Evolutionary conservation across 1,284 basidiomycete genomes (phyloP), one percentile per base, ranked within the genome.

Genomic region (Trichosporon sp.): DNA sequence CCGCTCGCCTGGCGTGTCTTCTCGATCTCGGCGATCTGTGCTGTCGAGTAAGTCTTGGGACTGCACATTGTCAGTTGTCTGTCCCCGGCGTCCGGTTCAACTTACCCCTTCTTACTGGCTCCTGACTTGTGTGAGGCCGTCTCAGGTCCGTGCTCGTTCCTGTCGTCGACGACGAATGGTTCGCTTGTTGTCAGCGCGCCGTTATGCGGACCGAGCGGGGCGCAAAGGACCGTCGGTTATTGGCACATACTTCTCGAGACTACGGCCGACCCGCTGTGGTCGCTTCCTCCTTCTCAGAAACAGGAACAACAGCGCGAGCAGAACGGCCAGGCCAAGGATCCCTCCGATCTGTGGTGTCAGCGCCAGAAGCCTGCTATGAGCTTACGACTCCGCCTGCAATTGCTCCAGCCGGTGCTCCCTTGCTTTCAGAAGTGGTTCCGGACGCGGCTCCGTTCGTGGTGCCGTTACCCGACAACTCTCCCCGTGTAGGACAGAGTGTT

Each of bases 11-110:
- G 59, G 10, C 59, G 12, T 1, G 3, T 10, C 32, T 37, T 14
- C 59, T 63, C 32, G 6, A n/a, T n/a, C 31, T 4, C 59, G 8
- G 31, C 32, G 14, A 63, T 6, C 32, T 63, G 59, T 31, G 31
- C 31, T 4, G 32, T 63, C 14, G 59, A 63, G 59, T 63, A 63
- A 6, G 59, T 63, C 59, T 37, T 63, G 59, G 51, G 51, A 5
- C 51, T 54, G 19, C 8, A 3, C 16, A 5, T 3, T 16, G 59
- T 63, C 31, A 63, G 59, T 35, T n/a, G 1, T 16, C 2, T 7
- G 0, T 10, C 32, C 1, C 32, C 7, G 31, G 4, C 5, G 31
- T 11, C 4, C 14, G 26, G 26, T 26, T 3, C 35, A 16, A 54
- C 51, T 54, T 8, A 54, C 51, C 51, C 21, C 51, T 21, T 54